A percentile compares a stretch with the other conserved stretches of the same genome.
phyloP scores from a whole-genome alignment of 2,329 filamentous ascomycete species.

The Diplodia sapinea region DNA sequence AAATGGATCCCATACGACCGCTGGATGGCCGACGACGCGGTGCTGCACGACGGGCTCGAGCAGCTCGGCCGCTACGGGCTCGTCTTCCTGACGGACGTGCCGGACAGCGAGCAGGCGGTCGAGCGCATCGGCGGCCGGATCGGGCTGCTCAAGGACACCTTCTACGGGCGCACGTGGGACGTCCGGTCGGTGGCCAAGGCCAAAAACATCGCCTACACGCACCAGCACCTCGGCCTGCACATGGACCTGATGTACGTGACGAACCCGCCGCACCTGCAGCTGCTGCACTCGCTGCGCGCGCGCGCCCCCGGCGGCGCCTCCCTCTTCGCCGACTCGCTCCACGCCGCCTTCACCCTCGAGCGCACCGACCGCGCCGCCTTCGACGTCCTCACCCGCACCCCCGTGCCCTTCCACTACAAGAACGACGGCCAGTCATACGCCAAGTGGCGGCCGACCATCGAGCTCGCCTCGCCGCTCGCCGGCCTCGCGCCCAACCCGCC shows the following conservation, averaged over 20 bases:
- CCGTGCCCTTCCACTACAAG: slow-evolving; percentile 70
- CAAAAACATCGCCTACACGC: slow-evolving; percentile 90
- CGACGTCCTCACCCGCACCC: slow-evolving; percentile 50
- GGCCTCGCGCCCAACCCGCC: slow-evolving; percentile 1
- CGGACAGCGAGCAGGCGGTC: slow-evolving; percentile 69
- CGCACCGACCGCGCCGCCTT: slow-evolving; percentile 38
- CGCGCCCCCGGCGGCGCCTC: slow-evolving; percentile 81
- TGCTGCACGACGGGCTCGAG: slow-evolving; percentile 66
- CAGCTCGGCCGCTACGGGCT: slow-evolving; percentile 72
- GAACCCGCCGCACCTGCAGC: slow-evolving; percentile 79
- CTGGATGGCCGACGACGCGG: slow-evolving; percentile 67
- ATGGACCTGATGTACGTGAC: slow-evolving; percentile 82
- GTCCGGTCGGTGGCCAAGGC: slow-evolving; percentile 81
- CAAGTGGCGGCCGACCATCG: slow-evolving; percentile 62
- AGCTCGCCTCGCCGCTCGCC: slow-evolving; percentile 39
- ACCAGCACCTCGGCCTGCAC: slow-evolving; percentile 80
- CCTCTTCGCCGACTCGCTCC: slow-evolving; percentile 79
- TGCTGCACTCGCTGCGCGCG: slow-evolving; percentile 88
- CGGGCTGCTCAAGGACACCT: slow-evolving; percentile 80
- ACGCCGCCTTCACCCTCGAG: slow-evolving; percentile 58
- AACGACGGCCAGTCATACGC: slow-evolving; percentile 69
- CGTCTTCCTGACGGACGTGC: slow-evolving; percentile 77
- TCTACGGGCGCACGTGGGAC: slow-evolving; percentile 92
- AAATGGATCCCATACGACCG: slow-evolving; percentile 70
- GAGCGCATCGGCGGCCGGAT: slow-evolving; percentile 72